Conservation (phyloP, 495 filamentous ascomycete genomes). For the Talaromyces proteolyticus region DNA sequence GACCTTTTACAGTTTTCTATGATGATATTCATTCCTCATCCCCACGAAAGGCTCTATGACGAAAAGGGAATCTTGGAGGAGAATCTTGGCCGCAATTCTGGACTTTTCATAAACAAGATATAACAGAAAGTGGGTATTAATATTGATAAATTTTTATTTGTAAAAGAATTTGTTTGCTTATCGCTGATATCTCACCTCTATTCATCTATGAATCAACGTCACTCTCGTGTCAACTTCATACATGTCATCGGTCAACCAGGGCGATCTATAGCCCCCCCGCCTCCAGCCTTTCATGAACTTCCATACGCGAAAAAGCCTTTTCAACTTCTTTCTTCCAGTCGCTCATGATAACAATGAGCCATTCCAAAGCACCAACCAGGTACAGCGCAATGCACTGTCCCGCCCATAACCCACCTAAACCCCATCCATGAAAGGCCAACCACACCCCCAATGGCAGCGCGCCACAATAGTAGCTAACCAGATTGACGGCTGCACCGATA, state of each 20-base stretch:
- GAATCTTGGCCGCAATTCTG: neutral
- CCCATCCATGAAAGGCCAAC: slow-evolving; percentile 88
- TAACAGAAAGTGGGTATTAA: too few species aligned
- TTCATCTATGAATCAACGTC: too few species aligned
- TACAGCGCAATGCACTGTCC: slow-evolving; percentile 89
- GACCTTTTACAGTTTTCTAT: too few species aligned
- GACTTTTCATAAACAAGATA: too few species aligned
- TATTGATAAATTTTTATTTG: neutral
- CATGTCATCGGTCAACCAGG: neutral
- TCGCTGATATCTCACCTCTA: too few species aligned
- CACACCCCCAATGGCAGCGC: slow-evolving; percentile 80
- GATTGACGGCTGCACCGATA: slow-evolving; percentile 81
- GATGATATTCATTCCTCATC: neutral
- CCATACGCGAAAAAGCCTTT: slow-evolving; percentile 73
- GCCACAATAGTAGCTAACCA: slow-evolving; percentile 83
- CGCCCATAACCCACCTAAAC: slow-evolving; percentile 76
- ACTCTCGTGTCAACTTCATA: too few species aligned
- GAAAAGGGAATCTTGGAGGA: neutral
- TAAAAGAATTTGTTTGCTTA: neutral
- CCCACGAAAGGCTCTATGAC: neutral
- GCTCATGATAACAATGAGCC: slow-evolving; percentile 72
- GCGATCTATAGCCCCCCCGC: slow-evolving; percentile 11
- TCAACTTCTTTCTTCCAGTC: slow-evolving; percentile 74
- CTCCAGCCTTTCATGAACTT: slow-evolving; percentile 48
- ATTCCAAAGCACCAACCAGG: slow-evolving; percentile 72